These are phyloP conservation scores for Entophlyctis luteolus DNA, from an alignment of 192 early-diverging fungal genomes.

Conservation along the genomic window DNA sequence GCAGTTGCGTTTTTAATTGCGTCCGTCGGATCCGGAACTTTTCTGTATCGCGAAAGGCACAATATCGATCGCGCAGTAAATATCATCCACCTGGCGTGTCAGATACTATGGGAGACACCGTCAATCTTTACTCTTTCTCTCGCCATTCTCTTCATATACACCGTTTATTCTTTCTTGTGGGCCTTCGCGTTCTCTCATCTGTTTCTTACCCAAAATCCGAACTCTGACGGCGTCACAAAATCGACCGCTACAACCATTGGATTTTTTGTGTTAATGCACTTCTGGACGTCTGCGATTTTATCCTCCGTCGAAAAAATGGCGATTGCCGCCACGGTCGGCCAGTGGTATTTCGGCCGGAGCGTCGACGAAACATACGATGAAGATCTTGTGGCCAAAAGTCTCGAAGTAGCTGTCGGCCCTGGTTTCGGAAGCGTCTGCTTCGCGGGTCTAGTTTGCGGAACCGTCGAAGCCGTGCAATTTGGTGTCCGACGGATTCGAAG, in stretches of 20 bases:
- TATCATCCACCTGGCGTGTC: constrained; percentile 62
- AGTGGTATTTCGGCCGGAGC: constrained; percentile 67
- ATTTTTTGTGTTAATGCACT: constrained; percentile 67
- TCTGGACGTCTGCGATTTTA: constrained; percentile 72
- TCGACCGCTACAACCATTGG: not conserved
- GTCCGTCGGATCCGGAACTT: constrained; percentile 26
- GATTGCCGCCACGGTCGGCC: constrained; percentile 65
- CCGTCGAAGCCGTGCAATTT: constrained; percentile 53
- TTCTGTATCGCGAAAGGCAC: constrained; percentile 20
- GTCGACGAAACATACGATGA: constrained; percentile 26
- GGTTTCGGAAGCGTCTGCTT: constrained; percentile 69
- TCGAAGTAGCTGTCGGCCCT: constrained; percentile 45
- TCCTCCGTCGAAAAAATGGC: constrained; percentile 67
- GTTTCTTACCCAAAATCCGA: constrained; percentile 41
- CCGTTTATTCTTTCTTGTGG: constrained; percentile 63
- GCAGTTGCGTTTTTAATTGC: constrained; percentile 23
- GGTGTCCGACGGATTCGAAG: constrained; percentile 51
- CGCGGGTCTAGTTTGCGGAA: constrained; percentile 60
- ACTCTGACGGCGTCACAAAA: not conserved
- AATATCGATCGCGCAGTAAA: constrained; percentile 39
- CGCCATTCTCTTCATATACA: constrained; percentile 51
- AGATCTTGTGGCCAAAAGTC: constrained; percentile 35
- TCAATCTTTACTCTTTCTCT: constrained; percentile 63
- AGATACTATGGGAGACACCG: constrained; percentile 68
- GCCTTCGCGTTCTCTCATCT: constrained; percentile 61